Evolutionary conservation across 305 asterid genomes (phyloP), one percentile per base, ranked within the genome.

Genomic region (Fraxinus platypoda): DNA sequence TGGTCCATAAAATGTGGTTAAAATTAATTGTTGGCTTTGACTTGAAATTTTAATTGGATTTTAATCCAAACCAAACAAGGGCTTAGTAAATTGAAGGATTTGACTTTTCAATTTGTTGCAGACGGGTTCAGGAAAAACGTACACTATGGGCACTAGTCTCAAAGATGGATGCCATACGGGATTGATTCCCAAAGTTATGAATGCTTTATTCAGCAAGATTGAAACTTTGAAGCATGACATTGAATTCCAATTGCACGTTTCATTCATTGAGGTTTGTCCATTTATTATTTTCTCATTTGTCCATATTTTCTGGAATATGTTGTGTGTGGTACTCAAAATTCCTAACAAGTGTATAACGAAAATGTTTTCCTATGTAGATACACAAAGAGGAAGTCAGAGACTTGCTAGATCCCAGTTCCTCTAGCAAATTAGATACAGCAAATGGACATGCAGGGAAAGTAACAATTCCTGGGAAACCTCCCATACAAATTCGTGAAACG

Each of bases 91-190:
- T 77, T 81, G 43, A 74, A 64, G 46, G 43, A 83, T 34, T 74
- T 83, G 73, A 77, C 62, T 78, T 85, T 85, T 75, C 9, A 71
- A 86, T 87, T 41, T 80, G 85, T 81, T 88, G 84, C 98, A 95
- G 99, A 97, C 99, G 31, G 99, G 99, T 37, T 97, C 98, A 0
- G 99, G 99, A 0, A 97, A 97, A 87, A 97, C 99, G 2, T 95
- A 95, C 88, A 93, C 98, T 38, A 97, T 97, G 98, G 98, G 99
- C 15, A 93, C 98, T 54, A 89, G 94, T 86, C 92, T 93, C 82
- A 92, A 81, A 91, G 99, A 97, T 78, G 98, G 98, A 78, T 81
- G 68, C 75, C 91, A 92, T 21, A 87, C 90, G n/a, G 99, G 99
- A 83, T 86, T 97, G 78, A 94, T 97, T 78, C 99, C 99, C 78